These are phyloP conservation scores for Talaromyces amestolkiae DNA, from an alignment of 2,329 filamentous ascomycete species.

Conservation along the genomic window DNA sequence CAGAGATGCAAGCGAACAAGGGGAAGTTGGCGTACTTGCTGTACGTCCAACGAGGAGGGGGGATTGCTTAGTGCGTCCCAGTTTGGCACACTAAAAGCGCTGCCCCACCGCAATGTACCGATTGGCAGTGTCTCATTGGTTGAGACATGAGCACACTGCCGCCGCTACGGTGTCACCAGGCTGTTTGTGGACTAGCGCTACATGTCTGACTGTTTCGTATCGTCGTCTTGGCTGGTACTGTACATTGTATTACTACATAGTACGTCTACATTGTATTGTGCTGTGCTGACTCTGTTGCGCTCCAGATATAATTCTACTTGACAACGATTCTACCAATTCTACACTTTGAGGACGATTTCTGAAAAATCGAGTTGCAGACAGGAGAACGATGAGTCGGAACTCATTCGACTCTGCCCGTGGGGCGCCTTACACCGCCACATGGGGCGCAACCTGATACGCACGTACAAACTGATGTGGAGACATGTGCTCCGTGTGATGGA, in stretches of 20 bases:
- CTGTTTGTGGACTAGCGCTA: conserved; percentile 2
- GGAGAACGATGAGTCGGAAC: not conserved
- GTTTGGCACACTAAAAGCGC: not conserved
- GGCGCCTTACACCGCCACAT: not conserved
- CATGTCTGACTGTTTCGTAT: not conserved
- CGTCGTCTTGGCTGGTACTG: not conserved
- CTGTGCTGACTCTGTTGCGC: not conserved
- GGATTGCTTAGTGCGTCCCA: not conserved
- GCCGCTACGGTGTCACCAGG: conserved; percentile 12
- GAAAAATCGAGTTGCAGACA: not conserved
- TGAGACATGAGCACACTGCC: not conserved
- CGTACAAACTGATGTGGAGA: not conserved
- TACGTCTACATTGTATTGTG: not conserved
- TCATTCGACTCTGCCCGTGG: not conserved
- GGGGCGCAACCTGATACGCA: conserved; percentile 1
- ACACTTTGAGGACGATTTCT: not conserved
- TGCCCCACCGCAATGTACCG: not conserved
- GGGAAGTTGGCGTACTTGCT: conserved; percentile 1
- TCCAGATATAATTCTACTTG: not conserved
- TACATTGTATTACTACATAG: not conserved
- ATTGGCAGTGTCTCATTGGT: conserved; percentile 2
- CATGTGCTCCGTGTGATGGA: not conserved
- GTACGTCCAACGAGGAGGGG: not conserved
- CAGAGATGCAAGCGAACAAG: conserved; percentile 1
- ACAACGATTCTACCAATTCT: too few species aligned